A percentile compares a stretch with the other conserved stretches of the same genome.
Evolutionary conservation across 805 yeast species (phyloP).

Genomic region (Sugiyamaella marilandica): DNA sequence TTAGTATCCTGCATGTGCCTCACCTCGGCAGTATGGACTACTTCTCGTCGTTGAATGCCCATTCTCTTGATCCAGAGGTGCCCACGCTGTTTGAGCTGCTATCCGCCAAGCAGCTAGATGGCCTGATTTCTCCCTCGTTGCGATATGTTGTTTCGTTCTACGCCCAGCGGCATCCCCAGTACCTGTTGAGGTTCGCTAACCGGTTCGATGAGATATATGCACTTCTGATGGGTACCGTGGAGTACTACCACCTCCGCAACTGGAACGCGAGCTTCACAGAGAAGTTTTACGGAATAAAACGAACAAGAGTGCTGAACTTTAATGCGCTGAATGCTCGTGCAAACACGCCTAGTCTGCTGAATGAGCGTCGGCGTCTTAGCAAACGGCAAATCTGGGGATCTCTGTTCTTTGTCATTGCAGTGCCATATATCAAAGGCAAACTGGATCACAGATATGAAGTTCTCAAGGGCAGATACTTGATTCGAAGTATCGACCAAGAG

Average conservation of each 20-base stretch:
- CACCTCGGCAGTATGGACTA: slow-evolving; percentile 61
- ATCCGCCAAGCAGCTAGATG: slow-evolving; percentile 74
- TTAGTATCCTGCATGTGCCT: neutral
- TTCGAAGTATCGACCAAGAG: slow-evolving; percentile 41
- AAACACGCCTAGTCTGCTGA: slow-evolving; percentile 38
- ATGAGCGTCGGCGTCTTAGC: slow-evolving; percentile 49
- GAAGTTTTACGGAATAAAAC: slow-evolving; percentile 83
- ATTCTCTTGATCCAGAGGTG: slow-evolving; percentile 63
- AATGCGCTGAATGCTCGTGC: slow-evolving; percentile 25
- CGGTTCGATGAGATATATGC: slow-evolving; percentile 74
- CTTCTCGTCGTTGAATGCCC: slow-evolving; percentile 72
- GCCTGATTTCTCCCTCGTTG: slow-evolving; percentile 73
- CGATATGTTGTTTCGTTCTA: slow-evolving; percentile 76
- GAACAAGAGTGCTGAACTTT: slow-evolving; percentile 39
- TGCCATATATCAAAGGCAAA: slow-evolving; percentile 67
- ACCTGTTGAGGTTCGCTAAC: slow-evolving; percentile 56
- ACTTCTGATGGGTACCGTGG: slow-evolving; percentile 56
- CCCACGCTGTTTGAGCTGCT: slow-evolving; percentile 89
- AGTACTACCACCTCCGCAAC: slow-evolving; percentile 59
- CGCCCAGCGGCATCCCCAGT: slow-evolving; percentile 71
- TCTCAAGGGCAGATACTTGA: slow-evolving; percentile 53
- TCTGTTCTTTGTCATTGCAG: slow-evolving; percentile 49
- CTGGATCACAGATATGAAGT: slow-evolving; percentile 59
- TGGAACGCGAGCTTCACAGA: slow-evolving; percentile 90
- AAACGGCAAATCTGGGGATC: slow-evolving; percentile 49